Conservation (phyloP, 228 moss, liverwort and hornwort species). For the Sphagnum fallax region DNA sequence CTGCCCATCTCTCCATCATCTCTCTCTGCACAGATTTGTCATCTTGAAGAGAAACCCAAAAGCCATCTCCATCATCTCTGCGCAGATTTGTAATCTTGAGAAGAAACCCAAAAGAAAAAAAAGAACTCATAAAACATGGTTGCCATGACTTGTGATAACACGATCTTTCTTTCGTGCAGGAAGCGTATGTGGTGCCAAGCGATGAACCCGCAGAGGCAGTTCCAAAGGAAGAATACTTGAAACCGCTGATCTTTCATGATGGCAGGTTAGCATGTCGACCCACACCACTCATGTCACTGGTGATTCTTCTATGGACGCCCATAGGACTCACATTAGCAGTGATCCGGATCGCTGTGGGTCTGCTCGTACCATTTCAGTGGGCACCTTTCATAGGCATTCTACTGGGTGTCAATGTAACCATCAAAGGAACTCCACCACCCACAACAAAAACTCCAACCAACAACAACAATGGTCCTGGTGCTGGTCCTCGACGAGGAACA, state of each 20-base stretch:
- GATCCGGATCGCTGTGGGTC: conserved; percentile 34
- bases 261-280: conserved; percentile 60
- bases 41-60: too few relatives aligned
- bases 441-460: too few relatives aligned
- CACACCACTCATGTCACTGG: conserved; percentile 37
- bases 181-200: conserved; percentile 42
- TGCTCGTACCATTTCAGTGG: conserved; percentile 39
- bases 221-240: conserved; percentile 22
- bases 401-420: conserved; percentile 43
- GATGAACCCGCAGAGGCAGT: conserved; percentile 18
- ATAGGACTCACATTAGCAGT: conserved; percentile 47
- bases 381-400: conserved; percentile 13
- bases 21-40: too few relatives aligned
- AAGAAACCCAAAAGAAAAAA: too few relatives aligned
- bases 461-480: too few relatives aligned
- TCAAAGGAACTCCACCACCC: conserved; percentile 43
- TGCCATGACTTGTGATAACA: background rate
- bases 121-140: background rate
- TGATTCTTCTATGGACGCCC: conserved; percentile 48
- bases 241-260: conserved; percentile 65
- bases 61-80: too few relatives aligned
- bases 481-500: conserved; percentile 18
- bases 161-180: conserved; percentile 13
- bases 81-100: too few relatives aligned
- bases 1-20: too few relatives aligned